Percentiles rank a stretch among this genome's conserved stretches.
These are phyloP conservation scores for Coprinopsis cinerea DNA, from an alignment of 768 basidiomycete species.

Conservation along the genomic window DNA sequence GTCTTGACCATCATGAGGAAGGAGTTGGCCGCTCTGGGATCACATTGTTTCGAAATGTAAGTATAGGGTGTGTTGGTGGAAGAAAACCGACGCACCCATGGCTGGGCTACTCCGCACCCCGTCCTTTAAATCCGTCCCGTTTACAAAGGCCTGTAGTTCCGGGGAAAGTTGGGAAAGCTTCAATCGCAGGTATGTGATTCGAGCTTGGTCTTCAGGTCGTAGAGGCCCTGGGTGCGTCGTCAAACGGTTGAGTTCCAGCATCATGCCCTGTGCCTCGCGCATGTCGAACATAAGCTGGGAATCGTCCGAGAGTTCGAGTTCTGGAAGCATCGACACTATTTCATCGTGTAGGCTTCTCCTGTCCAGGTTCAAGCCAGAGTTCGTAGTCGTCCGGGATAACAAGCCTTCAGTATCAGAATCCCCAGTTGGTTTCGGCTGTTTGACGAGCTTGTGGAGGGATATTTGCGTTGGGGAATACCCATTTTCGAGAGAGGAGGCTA, in stretches of 20 bases:
- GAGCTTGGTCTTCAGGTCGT: neutral
- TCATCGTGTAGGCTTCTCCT: neutral
- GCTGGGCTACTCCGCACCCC: too few species aligned
- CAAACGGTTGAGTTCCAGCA: neutral
- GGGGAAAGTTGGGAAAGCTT: neutral
- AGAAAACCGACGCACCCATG: too few species aligned
- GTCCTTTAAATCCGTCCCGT: too few species aligned
- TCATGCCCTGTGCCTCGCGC: slow-evolving; percentile 1
- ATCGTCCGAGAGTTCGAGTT: neutral
- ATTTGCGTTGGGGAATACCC: neutral
- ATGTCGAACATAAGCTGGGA: neutral
- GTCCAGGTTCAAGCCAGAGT: neutral
- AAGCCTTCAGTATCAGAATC: neutral
- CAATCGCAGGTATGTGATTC: neutral
- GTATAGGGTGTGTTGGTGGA: too few species aligned
- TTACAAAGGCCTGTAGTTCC: neutral
- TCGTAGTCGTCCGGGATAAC: neutral
- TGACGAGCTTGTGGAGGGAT: neutral
- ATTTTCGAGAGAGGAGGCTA: neutral
- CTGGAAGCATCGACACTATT: neutral
- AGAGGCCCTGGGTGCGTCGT: neutral
- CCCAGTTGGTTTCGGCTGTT: neutral
- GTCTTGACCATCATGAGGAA: too few species aligned
- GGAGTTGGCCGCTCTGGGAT: too few species aligned
- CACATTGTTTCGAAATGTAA: too few species aligned